Percentiles rank a stretch among this genome's conserved stretches.
Conservation (phyloP, 2,329 filamentous ascomycete species). For the Penicillium sp. region DNA sequence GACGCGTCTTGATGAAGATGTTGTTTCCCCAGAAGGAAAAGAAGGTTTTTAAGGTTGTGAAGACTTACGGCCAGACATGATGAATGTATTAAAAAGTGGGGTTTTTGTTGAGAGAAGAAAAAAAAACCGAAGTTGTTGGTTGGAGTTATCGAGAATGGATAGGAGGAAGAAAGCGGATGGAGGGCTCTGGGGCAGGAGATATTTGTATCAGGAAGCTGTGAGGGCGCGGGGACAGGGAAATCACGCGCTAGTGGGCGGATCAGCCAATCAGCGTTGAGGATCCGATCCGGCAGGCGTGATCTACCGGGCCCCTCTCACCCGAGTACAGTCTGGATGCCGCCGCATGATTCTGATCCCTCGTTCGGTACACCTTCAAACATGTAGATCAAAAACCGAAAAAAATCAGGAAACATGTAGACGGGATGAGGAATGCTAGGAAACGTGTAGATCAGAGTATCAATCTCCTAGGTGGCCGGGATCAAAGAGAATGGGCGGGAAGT, state of each 20-base stretch:
- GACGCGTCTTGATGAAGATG: conserved; percentile 7
- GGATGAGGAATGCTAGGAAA: conserved; percentile 14
- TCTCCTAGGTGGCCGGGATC: conserved; percentile 36
- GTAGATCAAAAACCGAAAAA: conserved; percentile 10
- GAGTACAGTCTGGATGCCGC: conserved; percentile 24
- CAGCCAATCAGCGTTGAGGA: conserved; percentile 39
- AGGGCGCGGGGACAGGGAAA: conserved; percentile 32
- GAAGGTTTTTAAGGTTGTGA: conserved; percentile 2
- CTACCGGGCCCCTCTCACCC: conserved; percentile 27
- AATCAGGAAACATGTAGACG: conserved; percentile 17
- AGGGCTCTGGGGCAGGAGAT: conserved; percentile 33
- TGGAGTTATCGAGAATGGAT: conserved; percentile 25
- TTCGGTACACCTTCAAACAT: conserved; percentile 17
- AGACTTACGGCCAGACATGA: conserved; percentile 61
- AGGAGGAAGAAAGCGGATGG: conserved; percentile 22
- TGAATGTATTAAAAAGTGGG: conserved; percentile 39
- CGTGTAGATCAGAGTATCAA: conserved; percentile 16
- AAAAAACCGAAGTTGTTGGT: conserved; percentile 21
- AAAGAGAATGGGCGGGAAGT: conserved; percentile 23
- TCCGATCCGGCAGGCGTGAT: conserved; percentile 29
- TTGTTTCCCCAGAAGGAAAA: background rate
- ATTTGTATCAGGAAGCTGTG: conserved; percentile 40
- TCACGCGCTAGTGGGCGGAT: conserved; percentile 37
- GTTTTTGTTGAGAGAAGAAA: conserved; percentile 8
- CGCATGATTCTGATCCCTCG: conserved; percentile 27